Percentiles rank a stretch among this genome's conserved stretches.
phyloP scores from a whole-genome alignment of 495 filamentous ascomycete species.

The Bacidia rubella region DNA sequence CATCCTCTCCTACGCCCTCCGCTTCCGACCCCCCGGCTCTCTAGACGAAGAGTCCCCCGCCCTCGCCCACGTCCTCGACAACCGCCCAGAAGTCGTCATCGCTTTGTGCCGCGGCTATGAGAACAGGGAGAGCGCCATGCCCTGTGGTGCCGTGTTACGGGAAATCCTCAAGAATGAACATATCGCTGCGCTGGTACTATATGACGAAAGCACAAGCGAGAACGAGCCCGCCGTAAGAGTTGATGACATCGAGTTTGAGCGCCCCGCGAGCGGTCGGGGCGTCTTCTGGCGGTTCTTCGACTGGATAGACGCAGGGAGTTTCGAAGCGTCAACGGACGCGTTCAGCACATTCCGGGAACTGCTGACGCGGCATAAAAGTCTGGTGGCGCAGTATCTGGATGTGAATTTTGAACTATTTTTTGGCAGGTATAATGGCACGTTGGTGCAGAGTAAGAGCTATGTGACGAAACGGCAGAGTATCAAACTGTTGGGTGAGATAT shows the following conservation, averaged over 20 bases:
- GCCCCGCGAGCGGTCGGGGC: slow-evolving; percentile 56
- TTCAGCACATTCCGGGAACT: slow-evolving; percentile 96
- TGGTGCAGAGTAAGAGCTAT: slow-evolving; percentile 86
- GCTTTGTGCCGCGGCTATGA: slow-evolving; percentile 84
- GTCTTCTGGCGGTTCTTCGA: slow-evolving; percentile 97
- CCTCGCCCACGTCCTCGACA: slow-evolving; percentile 70
- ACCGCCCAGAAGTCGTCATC: slow-evolving; percentile 73
- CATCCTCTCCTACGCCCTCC: slow-evolving; percentile 78
- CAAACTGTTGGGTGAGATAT: slow-evolving; percentile 87
- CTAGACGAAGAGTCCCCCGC: slow-evolving; percentile 54
- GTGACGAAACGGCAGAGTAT: slow-evolving; percentile 98
- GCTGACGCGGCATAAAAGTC: slow-evolving; percentile 79
- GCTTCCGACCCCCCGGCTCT: slow-evolving; percentile 54
- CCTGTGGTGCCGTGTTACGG: slow-evolving; percentile 77
- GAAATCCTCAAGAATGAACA: slow-evolving; percentile 88
- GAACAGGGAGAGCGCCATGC: slow-evolving; percentile 79
- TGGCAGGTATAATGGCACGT: slow-evolving; percentile 68
- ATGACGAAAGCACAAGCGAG: slow-evolving; percentile 61
- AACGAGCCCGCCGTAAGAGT: slow-evolving; percentile 41
- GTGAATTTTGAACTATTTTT: slow-evolving; percentile 91
- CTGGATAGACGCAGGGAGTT: slow-evolving; percentile 80
- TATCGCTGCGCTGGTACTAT: slow-evolving; percentile 76
- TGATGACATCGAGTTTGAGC: slow-evolving; percentile 50
- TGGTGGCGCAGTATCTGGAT: slow-evolving; percentile 72
- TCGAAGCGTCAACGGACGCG: slow-evolving; percentile 93